A percentile compares a stretch with the other conserved stretches of the same genome.
phyloP scores from a whole-genome alignment of 2,329 filamentous ascomycete genomes.

The Aspergillus hiratsukae region DNA sequence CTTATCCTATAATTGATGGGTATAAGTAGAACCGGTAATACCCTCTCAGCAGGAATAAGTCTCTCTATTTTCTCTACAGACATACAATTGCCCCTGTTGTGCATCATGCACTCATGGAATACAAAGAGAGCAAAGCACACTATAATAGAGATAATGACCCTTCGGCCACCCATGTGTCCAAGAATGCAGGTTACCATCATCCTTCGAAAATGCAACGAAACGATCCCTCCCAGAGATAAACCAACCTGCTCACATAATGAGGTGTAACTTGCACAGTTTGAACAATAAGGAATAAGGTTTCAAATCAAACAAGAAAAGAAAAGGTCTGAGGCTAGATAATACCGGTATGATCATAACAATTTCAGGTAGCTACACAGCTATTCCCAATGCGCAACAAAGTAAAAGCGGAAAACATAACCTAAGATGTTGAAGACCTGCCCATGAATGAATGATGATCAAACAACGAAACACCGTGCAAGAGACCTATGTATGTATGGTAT shows the following conservation, averaged over 20 bases:
- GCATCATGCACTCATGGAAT: not conserved
- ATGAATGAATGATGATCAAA: not conserved
- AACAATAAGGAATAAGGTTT: constrained; percentile 4
- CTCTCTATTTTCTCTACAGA: not conserved
- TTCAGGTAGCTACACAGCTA: not conserved
- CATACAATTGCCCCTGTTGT: not conserved
- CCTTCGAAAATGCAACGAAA: constrained; percentile 19
- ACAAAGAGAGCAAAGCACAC: not conserved
- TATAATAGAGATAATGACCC: not conserved
- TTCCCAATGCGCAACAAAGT: not conserved
- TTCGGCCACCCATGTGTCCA: not conserved
- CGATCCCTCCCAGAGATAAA: constrained; percentile 12
- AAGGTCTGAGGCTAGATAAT: constrained; percentile 1
- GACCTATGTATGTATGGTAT: not conserved
- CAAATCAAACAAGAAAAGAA: not conserved
- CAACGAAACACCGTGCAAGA: constrained; percentile 6
- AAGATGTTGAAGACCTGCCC: not conserved
- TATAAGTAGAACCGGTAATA: too few species aligned
- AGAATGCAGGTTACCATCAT: constrained; percentile 2
- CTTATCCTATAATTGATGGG: not conserved
- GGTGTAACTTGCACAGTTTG: constrained; percentile 6
- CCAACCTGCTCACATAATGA: constrained; percentile 3
- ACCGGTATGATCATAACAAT: not conserved
- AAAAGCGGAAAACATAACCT: not conserved
- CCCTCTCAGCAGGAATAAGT: not conserved